Percentiles rank a stretch among this genome's conserved stretches.
Evolutionary conservation across 805 yeast genomes (phyloP).

Genomic region (Myxozyma udenii): DNA sequence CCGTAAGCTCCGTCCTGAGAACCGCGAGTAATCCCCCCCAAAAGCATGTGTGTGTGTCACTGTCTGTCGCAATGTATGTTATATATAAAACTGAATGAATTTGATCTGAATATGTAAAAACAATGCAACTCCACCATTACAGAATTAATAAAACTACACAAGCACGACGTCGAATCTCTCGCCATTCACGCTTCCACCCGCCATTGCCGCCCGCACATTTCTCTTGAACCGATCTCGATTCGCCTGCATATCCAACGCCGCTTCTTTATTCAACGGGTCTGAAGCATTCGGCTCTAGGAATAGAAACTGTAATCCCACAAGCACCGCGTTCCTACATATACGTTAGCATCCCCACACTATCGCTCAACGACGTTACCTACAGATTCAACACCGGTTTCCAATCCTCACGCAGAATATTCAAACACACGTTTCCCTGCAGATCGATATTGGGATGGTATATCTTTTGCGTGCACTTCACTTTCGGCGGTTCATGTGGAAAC

Average conservation of each 20-base stretch:
- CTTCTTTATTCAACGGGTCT: constrained; percentile 79
- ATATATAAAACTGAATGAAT: not conserved
- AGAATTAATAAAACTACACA: not conserved
- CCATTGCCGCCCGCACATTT: constrained; percentile 63
- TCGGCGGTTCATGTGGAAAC: constrained; percentile 93
- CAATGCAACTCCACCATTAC: not conserved
- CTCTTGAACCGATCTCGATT: constrained; percentile 50
- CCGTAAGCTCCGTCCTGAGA: constrained; percentile 99
- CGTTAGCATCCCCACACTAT: not conserved
- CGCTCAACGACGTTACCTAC: constrained; percentile 17
- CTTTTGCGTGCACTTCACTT: constrained; percentile 46
- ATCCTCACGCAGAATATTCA: constrained; percentile 87
- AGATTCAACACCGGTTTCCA: constrained; percentile 92
- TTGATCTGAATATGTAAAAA: not conserved
- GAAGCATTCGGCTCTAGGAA: constrained; percentile 87
- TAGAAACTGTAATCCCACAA: constrained; percentile 80
- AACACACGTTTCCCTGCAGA: constrained; percentile 82
- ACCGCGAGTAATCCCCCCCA: constrained; percentile 54
- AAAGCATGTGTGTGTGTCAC: too few species aligned
- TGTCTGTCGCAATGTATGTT: not conserved
- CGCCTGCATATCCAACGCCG: constrained; percentile 36
- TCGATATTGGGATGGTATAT: constrained; percentile 96
- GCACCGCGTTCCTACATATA: constrained; percentile 54
- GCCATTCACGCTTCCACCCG: constrained; percentile 62
- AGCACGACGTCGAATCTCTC: constrained; percentile 61